A percentile compares a stretch with the other conserved stretches of the same genome.
phyloP scores from a whole-genome alignment of 2,329 filamentous ascomycete species.

The Amauroascus niger region DNA sequence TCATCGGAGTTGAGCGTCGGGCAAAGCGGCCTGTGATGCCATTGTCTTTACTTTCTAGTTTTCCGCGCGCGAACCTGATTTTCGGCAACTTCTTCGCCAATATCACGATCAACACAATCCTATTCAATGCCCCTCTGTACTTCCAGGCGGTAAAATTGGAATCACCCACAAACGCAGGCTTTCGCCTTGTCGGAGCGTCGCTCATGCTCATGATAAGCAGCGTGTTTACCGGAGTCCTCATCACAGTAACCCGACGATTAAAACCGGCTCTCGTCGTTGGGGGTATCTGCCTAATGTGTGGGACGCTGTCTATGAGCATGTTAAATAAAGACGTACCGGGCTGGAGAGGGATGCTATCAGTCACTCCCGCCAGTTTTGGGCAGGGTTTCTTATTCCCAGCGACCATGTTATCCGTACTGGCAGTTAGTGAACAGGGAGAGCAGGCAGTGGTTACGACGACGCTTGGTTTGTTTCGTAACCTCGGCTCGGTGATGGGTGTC shows the following conservation, averaged over 20 bases:
- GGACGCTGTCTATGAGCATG: slow-evolving; percentile 42
- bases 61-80: slow-evolving; percentile 42
- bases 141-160: slow-evolving; percentile 66
- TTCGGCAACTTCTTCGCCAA: slow-evolving; percentile 45
- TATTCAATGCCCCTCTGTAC: slow-evolving; percentile 65
- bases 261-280: slow-evolving; percentile 52
- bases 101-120: slow-evolving; percentile 45
- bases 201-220: slow-evolving; percentile 47
- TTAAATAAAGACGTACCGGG: slow-evolving; percentile 46
- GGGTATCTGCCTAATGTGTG: slow-evolving; percentile 40
- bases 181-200: slow-evolving; percentile 58
- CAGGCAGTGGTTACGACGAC: slow-evolving; percentile 63
- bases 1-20: slow-evolving; percentile 36
- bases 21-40: slow-evolving; percentile 44
- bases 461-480: slow-evolving; percentile 58
- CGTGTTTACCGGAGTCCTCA: slow-evolving; percentile 52
- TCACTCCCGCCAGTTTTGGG: slow-evolving; percentile 50
- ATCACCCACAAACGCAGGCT: slow-evolving; percentile 60
- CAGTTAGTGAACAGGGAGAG: slow-evolving; percentile 49
- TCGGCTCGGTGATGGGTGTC: slow-evolving; percentile 66
- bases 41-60: slow-evolving; percentile 38
- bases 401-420: slow-evolving; percentile 54
- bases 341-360: slow-evolving; percentile 47
- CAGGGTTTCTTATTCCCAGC: slow-evolving; percentile 57
- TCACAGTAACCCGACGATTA: slow-evolving; percentile 50